Conservation (phyloP, 2,329 filamentous ascomycete genomes). For the Fonsecaea pugnacius region DNA sequence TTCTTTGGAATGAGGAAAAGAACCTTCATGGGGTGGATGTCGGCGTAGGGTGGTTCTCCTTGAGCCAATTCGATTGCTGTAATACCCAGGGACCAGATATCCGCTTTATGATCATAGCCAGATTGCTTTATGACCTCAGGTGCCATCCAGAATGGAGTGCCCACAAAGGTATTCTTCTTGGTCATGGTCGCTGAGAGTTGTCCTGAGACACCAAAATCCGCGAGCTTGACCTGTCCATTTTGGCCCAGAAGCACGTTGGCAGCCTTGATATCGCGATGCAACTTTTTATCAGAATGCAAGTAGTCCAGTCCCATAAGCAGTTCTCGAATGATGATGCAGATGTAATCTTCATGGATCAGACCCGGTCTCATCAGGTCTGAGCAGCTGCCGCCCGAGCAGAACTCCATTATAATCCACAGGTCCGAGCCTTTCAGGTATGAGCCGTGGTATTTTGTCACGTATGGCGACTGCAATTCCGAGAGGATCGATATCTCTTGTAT, state of each 20-base stretch:
- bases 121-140: constrained; percentile 98
- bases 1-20: constrained; percentile 97
- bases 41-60: constrained; percentile 90
- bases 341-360: constrained; percentile 89
- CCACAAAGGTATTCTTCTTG: constrained; percentile 99
- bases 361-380: constrained; percentile 95
- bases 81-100: constrained; percentile 96
- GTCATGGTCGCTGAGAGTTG: constrained; percentile 98
- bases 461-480: constrained; percentile 91
- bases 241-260: constrained; percentile 89
- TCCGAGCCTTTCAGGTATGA: constrained; percentile 95
- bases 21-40: constrained; percentile 98
- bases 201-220: constrained; percentile 95
- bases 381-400: constrained; percentile 94
- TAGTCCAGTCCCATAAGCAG: constrained; percentile 89
- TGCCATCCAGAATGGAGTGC: constrained; percentile 99
- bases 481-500: constrained; percentile 98
- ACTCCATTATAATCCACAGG: constrained; percentile 99
- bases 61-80: constrained; percentile 90
- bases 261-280: constrained; percentile 96
- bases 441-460: constrained; percentile 97
- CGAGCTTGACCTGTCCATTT: constrained; percentile 93
- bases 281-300: constrained; percentile 90
- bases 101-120: constrained; percentile 95
- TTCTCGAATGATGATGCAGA: constrained; percentile 92